phyloP scores from a whole-genome alignment of 1,139 yeast species.

The Suhomyces wounanorum region DNA sequence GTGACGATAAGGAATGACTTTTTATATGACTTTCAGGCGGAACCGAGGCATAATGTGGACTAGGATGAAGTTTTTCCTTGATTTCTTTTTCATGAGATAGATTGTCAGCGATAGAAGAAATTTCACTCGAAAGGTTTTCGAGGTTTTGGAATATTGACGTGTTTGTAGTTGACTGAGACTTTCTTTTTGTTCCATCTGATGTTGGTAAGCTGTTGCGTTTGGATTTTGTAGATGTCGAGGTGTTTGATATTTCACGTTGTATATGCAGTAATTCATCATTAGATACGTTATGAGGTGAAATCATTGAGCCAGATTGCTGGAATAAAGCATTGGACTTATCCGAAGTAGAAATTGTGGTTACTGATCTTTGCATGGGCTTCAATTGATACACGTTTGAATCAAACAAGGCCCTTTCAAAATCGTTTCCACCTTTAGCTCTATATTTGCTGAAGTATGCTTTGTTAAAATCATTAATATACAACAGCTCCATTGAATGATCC shows the following conservation, averaged over 20 bases:
- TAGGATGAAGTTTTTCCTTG: background rate
- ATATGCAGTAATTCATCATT: background rate
- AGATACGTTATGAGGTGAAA: slow-evolving; percentile 4
- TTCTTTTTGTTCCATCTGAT: slow-evolving; percentile 17
- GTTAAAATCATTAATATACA: slow-evolving; percentile 18
- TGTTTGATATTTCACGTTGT: background rate
- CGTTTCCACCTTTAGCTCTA: slow-evolving; percentile 12
- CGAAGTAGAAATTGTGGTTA: slow-evolving; percentile 24
- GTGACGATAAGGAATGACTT: slow-evolving; percentile 14
- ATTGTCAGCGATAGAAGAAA: slow-evolving; percentile 23
- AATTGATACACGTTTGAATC: slow-evolving; percentile 29
- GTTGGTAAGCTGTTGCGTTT: slow-evolving; percentile 13
- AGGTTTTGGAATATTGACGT: slow-evolving; percentile 33
- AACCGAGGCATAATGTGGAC: slow-evolving; percentile 1
- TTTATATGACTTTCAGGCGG: background rate
- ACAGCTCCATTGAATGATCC: slow-evolving; percentile 6
- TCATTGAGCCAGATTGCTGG: slow-evolving; percentile 5
- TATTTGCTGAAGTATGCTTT: slow-evolving; percentile 23
- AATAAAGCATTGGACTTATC: slow-evolving; percentile 4
- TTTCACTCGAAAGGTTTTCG: slow-evolving; percentile 34
- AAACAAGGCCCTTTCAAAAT: slow-evolving; percentile 18
- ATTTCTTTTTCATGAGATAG: background rate
- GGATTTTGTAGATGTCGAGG: slow-evolving; percentile 9
- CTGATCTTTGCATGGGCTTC: slow-evolving; percentile 36
- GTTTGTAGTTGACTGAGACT: slow-evolving; percentile 30